Percentiles rank a stretch among this genome's conserved stretches.
Conservation (phyloP, 1,284 basidiomycete genomes). For the Ceratobasidium sp. region DNA sequence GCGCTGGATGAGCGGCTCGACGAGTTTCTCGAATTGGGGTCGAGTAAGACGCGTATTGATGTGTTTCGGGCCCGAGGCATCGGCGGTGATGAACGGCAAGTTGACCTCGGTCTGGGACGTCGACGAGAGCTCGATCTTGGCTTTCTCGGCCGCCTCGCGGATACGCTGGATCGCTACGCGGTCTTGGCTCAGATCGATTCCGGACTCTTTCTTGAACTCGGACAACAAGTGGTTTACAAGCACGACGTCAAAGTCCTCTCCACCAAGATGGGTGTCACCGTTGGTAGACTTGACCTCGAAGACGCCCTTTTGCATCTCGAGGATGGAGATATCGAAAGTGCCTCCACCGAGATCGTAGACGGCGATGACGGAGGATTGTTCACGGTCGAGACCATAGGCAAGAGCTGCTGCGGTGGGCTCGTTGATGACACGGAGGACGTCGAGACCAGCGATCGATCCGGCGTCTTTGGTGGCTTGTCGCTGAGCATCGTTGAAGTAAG, state of each 20-base stretch:
- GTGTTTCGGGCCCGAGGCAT: too few species aligned
- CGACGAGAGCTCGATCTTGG: slow-evolving; percentile 74
- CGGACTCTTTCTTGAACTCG: slow-evolving; percentile 75
- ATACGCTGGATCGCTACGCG: slow-evolving; percentile 72
- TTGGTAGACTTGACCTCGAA: slow-evolving; percentile 85
- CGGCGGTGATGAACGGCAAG: slow-evolving; percentile 73
- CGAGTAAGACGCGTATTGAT: slow-evolving; percentile 75
- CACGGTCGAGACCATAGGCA: slow-evolving; percentile 66
- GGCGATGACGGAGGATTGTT: slow-evolving; percentile 60
- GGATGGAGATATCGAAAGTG: slow-evolving; percentile 82
- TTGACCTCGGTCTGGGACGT: slow-evolving; percentile 75
- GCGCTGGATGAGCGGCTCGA: slow-evolving; percentile 71
- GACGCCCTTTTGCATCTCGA: slow-evolving; percentile 82
- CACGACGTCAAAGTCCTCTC: slow-evolving; percentile 76
- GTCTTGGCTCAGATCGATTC: slow-evolving; percentile 65
- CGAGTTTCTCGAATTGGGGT: slow-evolving; percentile 75
- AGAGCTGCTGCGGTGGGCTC: slow-evolving; percentile 75
- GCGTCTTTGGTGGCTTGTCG: slow-evolving; percentile 70
- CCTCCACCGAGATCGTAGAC: slow-evolving; percentile 83
- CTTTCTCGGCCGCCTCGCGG: slow-evolving; percentile 73
- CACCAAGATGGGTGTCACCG: slow-evolving; percentile 83
- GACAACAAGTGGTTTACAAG: slow-evolving; percentile 77
- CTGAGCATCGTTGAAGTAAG: slow-evolving; percentile 79
- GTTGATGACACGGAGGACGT: slow-evolving; percentile 74
- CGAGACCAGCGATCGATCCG: slow-evolving; percentile 66